These are phyloP conservation scores for Aspergillus chevalieri DNA, from an alignment of 2,329 filamentous ascomycete species.

Conservation along the genomic window DNA sequence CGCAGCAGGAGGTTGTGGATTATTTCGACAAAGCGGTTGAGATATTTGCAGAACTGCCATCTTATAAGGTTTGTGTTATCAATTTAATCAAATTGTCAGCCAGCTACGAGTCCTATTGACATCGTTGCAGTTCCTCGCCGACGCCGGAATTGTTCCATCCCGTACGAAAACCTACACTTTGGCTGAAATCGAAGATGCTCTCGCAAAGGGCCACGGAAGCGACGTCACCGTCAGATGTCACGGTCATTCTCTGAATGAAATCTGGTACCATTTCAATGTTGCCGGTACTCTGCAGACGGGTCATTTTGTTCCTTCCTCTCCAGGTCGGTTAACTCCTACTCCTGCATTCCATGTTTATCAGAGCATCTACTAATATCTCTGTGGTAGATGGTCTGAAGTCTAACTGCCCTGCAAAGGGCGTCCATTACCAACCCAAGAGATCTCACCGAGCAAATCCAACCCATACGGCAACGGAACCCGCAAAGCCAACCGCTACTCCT, in stretches of 20 bases:
- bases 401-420: conserved; percentile 56
- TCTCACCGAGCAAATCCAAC: conserved; percentile 30
- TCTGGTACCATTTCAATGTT: conserved; percentile 61
- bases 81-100: neutral
- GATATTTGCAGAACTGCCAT: conserved; percentile 61
- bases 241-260: conserved; percentile 44
- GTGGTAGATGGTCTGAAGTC: conserved; percentile 50
- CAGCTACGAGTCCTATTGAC: conserved; percentile 1
- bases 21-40: conserved; percentile 62
- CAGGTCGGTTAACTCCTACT: conserved; percentile 23
- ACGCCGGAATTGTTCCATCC: conserved; percentile 55
- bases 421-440: conserved; percentile 60
- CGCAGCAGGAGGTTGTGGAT: conserved; percentile 60
- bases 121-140: conserved; percentile 46
- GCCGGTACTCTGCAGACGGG: conserved; percentile 39
- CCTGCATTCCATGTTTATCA: neutral
- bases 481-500: conserved; percentile 24
- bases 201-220: conserved; percentile 49
- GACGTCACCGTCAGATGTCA: conserved; percentile 55
- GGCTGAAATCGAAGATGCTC: conserved; percentile 53
- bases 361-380: neutral
- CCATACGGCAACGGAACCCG: conserved; percentile 27
- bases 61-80: conserved; percentile 47
- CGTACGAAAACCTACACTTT: conserved; percentile 53
- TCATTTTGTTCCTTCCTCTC: conserved; percentile 26